Base-by-base conservation (phyloP, 2,329 filamentous ascomycete genomes). In the Colletotrichum nymphaeae region DNA sequence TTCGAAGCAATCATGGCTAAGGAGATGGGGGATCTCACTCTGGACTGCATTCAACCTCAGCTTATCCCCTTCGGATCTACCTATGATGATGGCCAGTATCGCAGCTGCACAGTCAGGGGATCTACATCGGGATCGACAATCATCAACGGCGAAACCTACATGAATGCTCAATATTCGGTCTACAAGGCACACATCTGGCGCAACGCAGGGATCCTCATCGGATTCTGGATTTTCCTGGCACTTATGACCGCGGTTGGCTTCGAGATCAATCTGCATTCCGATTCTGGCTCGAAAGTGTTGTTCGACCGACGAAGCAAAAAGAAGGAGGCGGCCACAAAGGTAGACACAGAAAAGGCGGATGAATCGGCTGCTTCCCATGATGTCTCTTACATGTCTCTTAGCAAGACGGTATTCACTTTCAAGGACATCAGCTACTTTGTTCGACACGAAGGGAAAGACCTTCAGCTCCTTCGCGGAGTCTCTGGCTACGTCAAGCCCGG, bases 1-100 rank as follows among this genome's bases (percentile, higher is more conserved):
- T 95, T 95, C 75, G 93, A 95, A 79, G 87, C 89, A 1, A 83
- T 95, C 14, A 88, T 94, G 81, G 86, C 90, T 69, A 95, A 95
- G 80, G 94, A 97, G 78, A 92, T 93, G 24, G 49, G 46, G 0
- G 63, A 42, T 8, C 42, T 60, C 22, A 22, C 26, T 16, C 55
- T 67, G 56, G 81, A 83, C 1, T 94, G 93, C 73, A 86, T 73
- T 5, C 66, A 42, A 3, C 71, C 67, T n/a, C 37, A 66, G 24
- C 30, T 70, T 46, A 60, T 69, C 19, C 71, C 71, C 11, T 62
- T 19, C 24, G 67, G 67, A 7, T 62, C 71, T 12, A 35, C 60
- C 12, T 65, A 64, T 28, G 22, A 3, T 5, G 4, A 49, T 4
- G 19, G 56, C 14, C 30, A 37, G 6, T 32, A 42, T 42, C 35